Evolutionary conservation across 129 eudicot species (phyloP).

Genomic region (Gnaphalium uliginosum): DNA sequence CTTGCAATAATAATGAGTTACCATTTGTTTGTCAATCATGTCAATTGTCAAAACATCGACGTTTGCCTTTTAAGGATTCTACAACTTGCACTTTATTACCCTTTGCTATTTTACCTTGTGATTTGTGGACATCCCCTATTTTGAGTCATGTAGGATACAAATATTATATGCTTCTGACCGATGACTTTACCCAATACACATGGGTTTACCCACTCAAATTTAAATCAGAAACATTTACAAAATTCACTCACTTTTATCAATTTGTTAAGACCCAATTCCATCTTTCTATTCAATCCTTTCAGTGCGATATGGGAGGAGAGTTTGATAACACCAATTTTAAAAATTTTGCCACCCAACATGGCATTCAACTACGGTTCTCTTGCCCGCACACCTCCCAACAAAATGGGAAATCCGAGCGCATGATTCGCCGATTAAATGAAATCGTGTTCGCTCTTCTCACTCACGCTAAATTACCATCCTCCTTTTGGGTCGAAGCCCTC

Average conservation of each 20-base stretch:
- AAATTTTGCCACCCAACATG: neutral
- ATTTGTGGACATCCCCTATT: neutral
- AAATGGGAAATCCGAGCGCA: neutral
- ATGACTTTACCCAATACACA: neutral
- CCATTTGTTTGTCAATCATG: neutral
- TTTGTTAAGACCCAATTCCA: no score
- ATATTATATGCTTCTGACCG: no score
- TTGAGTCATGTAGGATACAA: constrained; percentile 5
- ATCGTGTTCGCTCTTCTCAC: no score
- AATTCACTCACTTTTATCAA: no score
- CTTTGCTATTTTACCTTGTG: constrained; percentile 3
- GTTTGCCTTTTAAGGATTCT: no score
- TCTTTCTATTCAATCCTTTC: no score
- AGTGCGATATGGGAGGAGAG: no score
- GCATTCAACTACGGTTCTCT: no score
- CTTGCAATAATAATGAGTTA: neutral
- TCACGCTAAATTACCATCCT: neutral
- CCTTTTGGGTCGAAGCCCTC: neutral
- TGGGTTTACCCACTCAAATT: neutral
- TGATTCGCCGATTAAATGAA: no score
- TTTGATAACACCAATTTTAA: neutral
- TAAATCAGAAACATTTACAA: constrained; percentile 7
- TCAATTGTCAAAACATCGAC: constrained; percentile 1
- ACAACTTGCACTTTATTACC: neutral
- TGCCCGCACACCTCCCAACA: no score